Evolutionary conservation across 2,329 filamentous ascomycete species (phyloP).

Genomic region (Didymella lethalis): DNA sequence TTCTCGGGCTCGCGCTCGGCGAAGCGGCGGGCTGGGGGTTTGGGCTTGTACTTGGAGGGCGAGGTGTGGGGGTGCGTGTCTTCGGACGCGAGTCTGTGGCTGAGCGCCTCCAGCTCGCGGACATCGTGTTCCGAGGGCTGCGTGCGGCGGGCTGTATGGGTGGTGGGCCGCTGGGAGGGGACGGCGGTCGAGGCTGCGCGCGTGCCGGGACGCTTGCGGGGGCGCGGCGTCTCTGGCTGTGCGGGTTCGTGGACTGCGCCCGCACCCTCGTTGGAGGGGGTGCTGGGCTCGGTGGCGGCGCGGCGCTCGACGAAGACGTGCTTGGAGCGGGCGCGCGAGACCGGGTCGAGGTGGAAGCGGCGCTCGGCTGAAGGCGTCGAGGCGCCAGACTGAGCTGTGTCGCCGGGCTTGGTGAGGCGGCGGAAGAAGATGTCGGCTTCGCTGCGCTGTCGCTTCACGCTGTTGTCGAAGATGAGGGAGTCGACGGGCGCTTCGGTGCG

Average conservation of each 20-base stretch:
- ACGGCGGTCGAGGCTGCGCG: constrained; percentile 28
- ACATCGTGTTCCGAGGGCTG: constrained; percentile 39
- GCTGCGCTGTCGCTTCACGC: constrained; percentile 35
- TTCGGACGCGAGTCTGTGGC: constrained; percentile 42
- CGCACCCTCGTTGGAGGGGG: constrained; percentile 11
- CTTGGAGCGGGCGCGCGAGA: constrained; percentile 25
- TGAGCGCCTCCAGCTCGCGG: constrained; percentile 44
- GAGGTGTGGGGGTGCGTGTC: constrained; percentile 25
- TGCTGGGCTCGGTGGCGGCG: constrained; percentile 12
- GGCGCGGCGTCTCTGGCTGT: constrained; percentile 25
- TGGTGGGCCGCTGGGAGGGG: constrained; percentile 11
- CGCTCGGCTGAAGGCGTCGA: constrained; percentile 33
- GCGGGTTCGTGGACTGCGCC: constrained; percentile 9
- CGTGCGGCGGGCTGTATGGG: constrained; percentile 18
- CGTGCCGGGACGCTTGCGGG: constrained; percentile 42
- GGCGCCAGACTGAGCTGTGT: constrained; percentile 19
- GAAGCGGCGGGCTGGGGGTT: constrained; percentile 43
- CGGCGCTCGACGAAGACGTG: constrained; percentile 35
- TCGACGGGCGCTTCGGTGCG: constrained; percentile 66
- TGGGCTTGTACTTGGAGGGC: constrained; percentile 47
- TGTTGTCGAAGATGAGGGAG: constrained; percentile 50
- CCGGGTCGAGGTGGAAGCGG: constrained; percentile 37
- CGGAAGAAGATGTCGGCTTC: constrained; percentile 26
- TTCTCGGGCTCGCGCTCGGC: constrained; percentile 45
- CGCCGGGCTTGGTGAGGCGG: constrained; percentile 38